Evolutionary conservation across 139 green algal genomes (phyloP), one percentile per base, ranked within the genome.

Genomic region (Chlamydomonas sphaeroides): DNA sequence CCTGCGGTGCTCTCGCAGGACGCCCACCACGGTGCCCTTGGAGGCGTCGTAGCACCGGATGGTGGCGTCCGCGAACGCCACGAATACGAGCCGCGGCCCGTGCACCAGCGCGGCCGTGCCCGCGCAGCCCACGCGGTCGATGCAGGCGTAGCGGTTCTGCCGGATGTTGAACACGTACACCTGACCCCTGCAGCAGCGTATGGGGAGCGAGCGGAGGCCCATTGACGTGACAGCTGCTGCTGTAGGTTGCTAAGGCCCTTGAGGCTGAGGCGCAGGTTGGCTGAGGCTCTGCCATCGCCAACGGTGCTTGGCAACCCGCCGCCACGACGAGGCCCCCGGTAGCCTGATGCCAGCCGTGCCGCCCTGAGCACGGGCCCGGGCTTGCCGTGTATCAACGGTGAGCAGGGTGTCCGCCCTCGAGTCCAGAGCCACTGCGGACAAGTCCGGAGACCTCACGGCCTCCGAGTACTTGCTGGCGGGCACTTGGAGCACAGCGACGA

Each of bases 41-140:
- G 71, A 32, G 20, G 78, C 35, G 32, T 87, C 86, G 68, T 90
- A 88, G 20, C 26, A 65, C 14, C 82, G 81, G n/a, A 90, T 86
- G 20, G 80, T 84, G 51, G 30, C n/a, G 41, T 90, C 85, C 2
- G 73, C 51, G 53, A 89, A 89, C 2, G 71, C 85, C 20, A 81
- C 80, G 28, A 85, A 89, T 14, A 87, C 15, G 28, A 59, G 30
- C 14, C 80, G 68, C 0, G 51, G 36, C 30, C 66, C 63, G 10
- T 63, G 23, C 2, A 84, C 65, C 10, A 87, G 79, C 0, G 66
- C 73, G 0, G 73, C 80, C 6, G 80, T 89, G 5, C 85, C 85
- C 7, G 85, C 18, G 8, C 15, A 38, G 5, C 80, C 75, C 21
- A 74, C 63, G 39, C 62, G 84, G 59, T 87, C 85, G 30, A 89